phyloP scores from a whole-genome alignment of 768 basidiomycete species.

The Pisolithus sp. region DNA sequence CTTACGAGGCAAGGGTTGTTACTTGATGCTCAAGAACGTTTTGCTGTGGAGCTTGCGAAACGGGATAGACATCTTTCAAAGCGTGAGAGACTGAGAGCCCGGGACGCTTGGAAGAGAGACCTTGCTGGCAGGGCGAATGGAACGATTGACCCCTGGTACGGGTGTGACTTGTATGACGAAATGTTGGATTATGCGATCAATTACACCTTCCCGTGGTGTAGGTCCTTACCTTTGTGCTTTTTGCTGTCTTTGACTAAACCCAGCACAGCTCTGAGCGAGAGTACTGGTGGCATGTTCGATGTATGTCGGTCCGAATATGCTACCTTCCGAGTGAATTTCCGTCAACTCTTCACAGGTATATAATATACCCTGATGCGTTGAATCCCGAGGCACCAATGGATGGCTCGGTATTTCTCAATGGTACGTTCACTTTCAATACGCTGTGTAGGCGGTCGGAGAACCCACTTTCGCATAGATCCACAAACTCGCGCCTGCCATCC shows the following conservation, averaged over 20 bases:
- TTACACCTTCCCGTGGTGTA: slow-evolving; percentile 60
- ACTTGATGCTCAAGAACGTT: slow-evolving; percentile 18
- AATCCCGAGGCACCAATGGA: slow-evolving; percentile 46
- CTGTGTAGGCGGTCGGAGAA: neutral
- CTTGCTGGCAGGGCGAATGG: slow-evolving; percentile 44
- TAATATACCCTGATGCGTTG: slow-evolving; percentile 50
- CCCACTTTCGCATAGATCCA: slow-evolving; percentile 33
- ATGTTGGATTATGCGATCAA: slow-evolving; percentile 69
- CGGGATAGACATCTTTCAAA: slow-evolving; percentile 16
- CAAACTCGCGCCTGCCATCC: slow-evolving; percentile 53
- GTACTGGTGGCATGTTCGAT: slow-evolving; percentile 33
- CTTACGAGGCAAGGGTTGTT: slow-evolving; percentile 16
- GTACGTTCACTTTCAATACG: slow-evolving; percentile 30
- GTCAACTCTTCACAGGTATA: slow-evolving; percentile 34
- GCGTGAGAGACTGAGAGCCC: slow-evolving; percentile 20
- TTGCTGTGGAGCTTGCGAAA: slow-evolving; percentile 15
- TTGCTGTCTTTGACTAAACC: slow-evolving; percentile 4
- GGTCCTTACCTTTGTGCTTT: slow-evolving; percentile 6
- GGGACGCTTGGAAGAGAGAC: slow-evolving; percentile 38
- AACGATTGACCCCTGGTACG: slow-evolving; percentile 57
- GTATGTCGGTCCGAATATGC: slow-evolving; percentile 12
- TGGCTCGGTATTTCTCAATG: slow-evolving; percentile 54
- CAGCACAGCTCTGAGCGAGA: slow-evolving; percentile 13
- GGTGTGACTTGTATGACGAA: slow-evolving; percentile 58
- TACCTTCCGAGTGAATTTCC: neutral